A percentile compares a stretch with the other conserved stretches of the same genome.
phyloP scores from a whole-genome alignment of 2,329 filamentous ascomycete species.

The Fusarium sacchari region DNA sequence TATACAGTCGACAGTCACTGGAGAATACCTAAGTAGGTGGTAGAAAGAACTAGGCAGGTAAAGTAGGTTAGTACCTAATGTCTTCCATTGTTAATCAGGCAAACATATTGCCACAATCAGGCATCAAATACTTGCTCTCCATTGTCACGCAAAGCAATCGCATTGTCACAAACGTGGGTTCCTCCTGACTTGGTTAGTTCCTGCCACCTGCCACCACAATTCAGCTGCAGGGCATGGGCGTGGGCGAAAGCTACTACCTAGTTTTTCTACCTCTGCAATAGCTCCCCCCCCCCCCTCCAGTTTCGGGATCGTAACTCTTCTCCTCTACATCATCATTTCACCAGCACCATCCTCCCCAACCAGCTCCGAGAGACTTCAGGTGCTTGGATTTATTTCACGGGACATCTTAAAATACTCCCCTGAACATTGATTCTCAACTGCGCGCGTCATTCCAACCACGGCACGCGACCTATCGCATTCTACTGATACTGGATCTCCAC shows the following conservation, averaged over 20 bases:
- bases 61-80: background rate
- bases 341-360: background rate
- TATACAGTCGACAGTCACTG: background rate
- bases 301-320: slow-evolving; percentile 17
- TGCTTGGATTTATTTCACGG: background rate
- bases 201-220: slow-evolving; percentile 34
- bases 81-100: slow-evolving; percentile 24
- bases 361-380: background rate
- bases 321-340: slow-evolving; percentile 38
- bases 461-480: slow-evolving; percentile 28
- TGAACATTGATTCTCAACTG: background rate
- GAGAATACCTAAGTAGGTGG: background rate
- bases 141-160: slow-evolving; percentile 4
- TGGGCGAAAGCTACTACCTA: slow-evolving; percentile 31
- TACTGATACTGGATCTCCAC: slow-evolving; percentile 19
- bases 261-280: slow-evolving; percentile 37
- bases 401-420: background rate
- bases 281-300: slow-evolving; percentile 23
- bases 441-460: slow-evolving; percentile 4
- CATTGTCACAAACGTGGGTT: slow-evolving; percentile 16
- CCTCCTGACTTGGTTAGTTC: slow-evolving; percentile 6
- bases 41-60: background rate
- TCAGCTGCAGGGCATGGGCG: slow-evolving; percentile 28
- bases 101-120: slow-evolving; percentile 19
- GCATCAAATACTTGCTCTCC: slow-evolving; percentile 6